A percentile compares a stretch with the other conserved stretches of the same genome.
Conservation (phyloP, 306 rosid species). For the Cucurbita pepo region DNA sequence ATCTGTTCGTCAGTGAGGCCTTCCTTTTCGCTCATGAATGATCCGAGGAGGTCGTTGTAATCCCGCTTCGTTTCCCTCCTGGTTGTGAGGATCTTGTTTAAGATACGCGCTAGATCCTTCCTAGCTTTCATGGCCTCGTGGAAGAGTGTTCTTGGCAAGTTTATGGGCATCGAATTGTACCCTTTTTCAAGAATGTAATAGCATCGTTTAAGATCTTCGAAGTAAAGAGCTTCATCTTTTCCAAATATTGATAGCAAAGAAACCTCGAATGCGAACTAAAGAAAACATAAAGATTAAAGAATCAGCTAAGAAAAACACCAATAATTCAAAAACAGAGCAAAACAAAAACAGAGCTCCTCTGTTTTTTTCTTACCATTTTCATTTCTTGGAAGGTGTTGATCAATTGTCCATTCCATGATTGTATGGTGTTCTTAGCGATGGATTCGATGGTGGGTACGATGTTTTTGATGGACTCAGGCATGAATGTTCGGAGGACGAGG, state of each 20-base stretch:
- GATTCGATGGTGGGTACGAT: constrained; percentile 46
- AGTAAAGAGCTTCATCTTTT: constrained; percentile 51
- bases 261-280: constrained; percentile 69
- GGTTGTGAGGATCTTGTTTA: constrained; percentile 49
- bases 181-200: constrained; percentile 76
- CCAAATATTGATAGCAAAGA: constrained; percentile 80
- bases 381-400: constrained; percentile 81
- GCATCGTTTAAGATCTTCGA: constrained; percentile 67
- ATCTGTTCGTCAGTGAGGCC: constrained; percentile 81
- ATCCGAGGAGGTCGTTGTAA: constrained; percentile 55
- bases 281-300: background rate
- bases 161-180: constrained; percentile 92
- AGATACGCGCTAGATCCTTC: constrained; percentile 61
- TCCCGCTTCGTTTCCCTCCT: constrained; percentile 46
- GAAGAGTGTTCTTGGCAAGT: constrained; percentile 72
- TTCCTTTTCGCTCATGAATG: constrained; percentile 69
- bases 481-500: constrained; percentile 79
- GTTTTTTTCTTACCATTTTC: constrained; percentile 41
- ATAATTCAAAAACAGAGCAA: constrained; percentile 4
- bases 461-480: constrained; percentile 49
- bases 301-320: background rate
- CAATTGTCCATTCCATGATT: constrained; percentile 46
- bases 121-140: constrained; percentile 85
- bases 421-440: constrained; percentile 43
- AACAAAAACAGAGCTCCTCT: background rate